Percentiles rank a stretch among this genome's conserved stretches.
phyloP scores from a whole-genome alignment of 2,329 filamentous ascomycete genomes.

The Aspergillus luchuensis region DNA sequence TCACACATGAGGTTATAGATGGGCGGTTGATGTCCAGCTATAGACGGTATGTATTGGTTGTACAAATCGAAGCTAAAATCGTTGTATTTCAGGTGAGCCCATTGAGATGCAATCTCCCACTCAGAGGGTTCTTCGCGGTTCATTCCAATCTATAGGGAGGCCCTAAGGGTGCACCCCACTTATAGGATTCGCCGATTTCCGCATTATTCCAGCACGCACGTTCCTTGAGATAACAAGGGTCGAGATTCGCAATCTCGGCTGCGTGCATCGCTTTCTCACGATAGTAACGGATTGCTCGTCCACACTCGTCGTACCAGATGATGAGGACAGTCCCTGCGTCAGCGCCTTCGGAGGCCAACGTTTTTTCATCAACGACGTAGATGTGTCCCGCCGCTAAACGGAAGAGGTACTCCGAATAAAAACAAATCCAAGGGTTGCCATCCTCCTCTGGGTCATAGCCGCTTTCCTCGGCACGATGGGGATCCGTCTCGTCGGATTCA shows the following conservation, averaged over 20 bases:
- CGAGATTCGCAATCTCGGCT: neutral
- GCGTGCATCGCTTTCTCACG: neutral
- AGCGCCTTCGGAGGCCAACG: neutral
- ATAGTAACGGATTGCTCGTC: conserved; percentile 1
- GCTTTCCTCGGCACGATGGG: neutral
- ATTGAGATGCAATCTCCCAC: too few relatives aligned
- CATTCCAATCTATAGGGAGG: too few relatives aligned
- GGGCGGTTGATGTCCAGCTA: too few relatives aligned
- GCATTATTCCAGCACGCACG: neutral
- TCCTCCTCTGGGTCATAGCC: neutral
- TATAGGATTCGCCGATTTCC: neutral
- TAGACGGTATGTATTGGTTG: too few relatives aligned
- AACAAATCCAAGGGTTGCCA: neutral
- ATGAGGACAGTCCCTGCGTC: conserved; percentile 10
- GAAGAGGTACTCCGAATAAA: too few relatives aligned
- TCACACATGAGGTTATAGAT: too few relatives aligned
- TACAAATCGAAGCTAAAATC: too few relatives aligned
- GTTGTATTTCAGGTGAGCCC: too few relatives aligned
- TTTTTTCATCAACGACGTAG: neutral
- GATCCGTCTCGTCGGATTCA: too few relatives aligned
- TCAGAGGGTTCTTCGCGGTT: too few relatives aligned
- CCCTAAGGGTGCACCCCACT: too few relatives aligned
- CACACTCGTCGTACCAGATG: conserved; percentile 10
- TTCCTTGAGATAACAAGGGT: neutral
- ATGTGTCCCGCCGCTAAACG: too few relatives aligned